phyloP scores from a whole-genome alignment of 345 rosid genomes.

The Eucalyptus marginata region DNA sequence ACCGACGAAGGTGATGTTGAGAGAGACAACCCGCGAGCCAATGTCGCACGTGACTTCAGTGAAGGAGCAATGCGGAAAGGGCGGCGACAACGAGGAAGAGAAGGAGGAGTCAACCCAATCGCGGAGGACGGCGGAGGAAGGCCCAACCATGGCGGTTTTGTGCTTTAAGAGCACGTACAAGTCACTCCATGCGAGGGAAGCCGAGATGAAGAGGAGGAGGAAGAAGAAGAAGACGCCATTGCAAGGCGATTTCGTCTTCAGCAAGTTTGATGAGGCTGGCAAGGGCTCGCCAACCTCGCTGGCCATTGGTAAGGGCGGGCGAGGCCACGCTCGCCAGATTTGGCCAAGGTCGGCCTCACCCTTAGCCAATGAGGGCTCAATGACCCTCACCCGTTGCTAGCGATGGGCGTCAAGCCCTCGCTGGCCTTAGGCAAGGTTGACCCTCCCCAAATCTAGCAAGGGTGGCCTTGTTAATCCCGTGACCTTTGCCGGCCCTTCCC shows the following conservation, averaged over 20 bases:
- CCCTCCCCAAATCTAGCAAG: fast-evolving
- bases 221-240: fast-evolving
- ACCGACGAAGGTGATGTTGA: too few species aligned
- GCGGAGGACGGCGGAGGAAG: fast-evolving
- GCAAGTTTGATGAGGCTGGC: fast-evolving
- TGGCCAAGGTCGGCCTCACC: fast-evolving
- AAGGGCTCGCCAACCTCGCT: too few species aligned
- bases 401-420: fast-evolving
- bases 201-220: too few species aligned
- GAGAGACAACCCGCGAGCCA: fast-evolving
- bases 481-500: too few species aligned
- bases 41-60: too few species aligned
- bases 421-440: too few species aligned
- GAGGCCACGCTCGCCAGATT: too few species aligned
- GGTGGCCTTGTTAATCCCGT: fast-evolving
- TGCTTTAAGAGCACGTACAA: too few species aligned
- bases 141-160: fast-evolving
- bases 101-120: too few species aligned
- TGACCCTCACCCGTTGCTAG: fast-evolving
- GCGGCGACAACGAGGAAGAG: fast-evolving
- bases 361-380: fast-evolving
- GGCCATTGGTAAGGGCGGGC: too few species aligned
- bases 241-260: fast-evolving
- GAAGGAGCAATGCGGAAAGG: too few species aligned
- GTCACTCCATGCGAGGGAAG: fast-evolving